A percentile compares a stretch with the other conserved stretches of the same genome.
These are phyloP conservation scores for Cryptosporidium meleagridis DNA, from an alignment of 169 alveolate genomes.

Conservation along the genomic window DNA sequence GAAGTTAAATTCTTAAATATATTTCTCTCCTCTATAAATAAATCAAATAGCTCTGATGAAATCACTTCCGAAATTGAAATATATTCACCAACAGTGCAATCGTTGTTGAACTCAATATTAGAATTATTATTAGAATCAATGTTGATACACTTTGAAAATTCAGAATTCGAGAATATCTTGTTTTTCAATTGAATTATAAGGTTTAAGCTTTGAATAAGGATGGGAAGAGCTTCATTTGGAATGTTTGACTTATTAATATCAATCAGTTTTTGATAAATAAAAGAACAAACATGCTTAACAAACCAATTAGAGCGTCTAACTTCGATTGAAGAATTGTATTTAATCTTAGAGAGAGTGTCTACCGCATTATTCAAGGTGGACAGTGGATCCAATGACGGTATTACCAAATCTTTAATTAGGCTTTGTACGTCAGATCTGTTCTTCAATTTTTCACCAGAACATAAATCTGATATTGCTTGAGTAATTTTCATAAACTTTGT, in stretches of 20 bases:
- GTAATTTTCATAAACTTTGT: background rate
- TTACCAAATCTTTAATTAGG: conserved; percentile 11
- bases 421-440: conserved; percentile 18
- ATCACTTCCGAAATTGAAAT: conserved; percentile 14
- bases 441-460: background rate
- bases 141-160: background rate
- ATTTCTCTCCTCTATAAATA: background rate
- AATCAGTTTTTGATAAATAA: background rate
- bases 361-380: conserved; percentile 1
- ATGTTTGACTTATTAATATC: background rate
- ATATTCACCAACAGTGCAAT: conserved; percentile 17
- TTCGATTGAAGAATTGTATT: conserved; percentile 32
- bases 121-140: background rate
- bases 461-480: background rate
- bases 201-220: conserved; percentile 5
- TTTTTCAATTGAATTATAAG: background rate
- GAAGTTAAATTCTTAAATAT: conserved; percentile 26
- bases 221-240: background rate
- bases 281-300: conserved; percentile 5
- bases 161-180: background rate
- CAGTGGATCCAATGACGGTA: conserved; percentile 52
- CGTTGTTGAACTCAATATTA: background rate
- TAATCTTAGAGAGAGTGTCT: conserved; percentile 5
- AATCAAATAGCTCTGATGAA: background rate
- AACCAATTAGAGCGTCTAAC: conserved; percentile 63